Percentiles rank a stretch among this genome's conserved stretches.
Conservation (phyloP, 495 filamentous ascomycete species). For the Extremus antarcticus region DNA sequence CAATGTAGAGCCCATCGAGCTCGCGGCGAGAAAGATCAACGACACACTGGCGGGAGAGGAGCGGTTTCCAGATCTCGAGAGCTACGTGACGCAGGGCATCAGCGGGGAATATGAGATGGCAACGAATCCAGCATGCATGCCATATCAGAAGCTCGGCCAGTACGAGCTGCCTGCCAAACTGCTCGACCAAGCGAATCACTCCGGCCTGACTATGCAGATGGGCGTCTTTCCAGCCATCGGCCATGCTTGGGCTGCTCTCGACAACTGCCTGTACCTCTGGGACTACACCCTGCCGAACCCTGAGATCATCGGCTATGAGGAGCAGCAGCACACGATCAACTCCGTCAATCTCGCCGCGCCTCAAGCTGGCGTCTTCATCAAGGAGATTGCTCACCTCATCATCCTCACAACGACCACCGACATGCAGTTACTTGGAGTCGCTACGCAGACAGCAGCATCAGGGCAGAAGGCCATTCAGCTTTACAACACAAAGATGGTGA, state of each 20-base stretch:
- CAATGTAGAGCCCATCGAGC: slow-evolving; percentile 53
- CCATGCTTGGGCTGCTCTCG: slow-evolving; percentile 91
- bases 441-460: slow-evolving; percentile 45
- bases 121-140: slow-evolving; percentile 59
- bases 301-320: slow-evolving; percentile 85
- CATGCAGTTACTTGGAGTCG: slow-evolving; percentile 71
- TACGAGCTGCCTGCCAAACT: slow-evolving; percentile 81
- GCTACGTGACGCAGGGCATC: slow-evolving; percentile 74
- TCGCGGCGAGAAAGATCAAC: slow-evolving; percentile 77
- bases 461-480: slow-evolving; percentile 62
- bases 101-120: slow-evolving; percentile 80
- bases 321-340: slow-evolving; percentile 73
- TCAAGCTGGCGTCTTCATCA: slow-evolving; percentile 69
- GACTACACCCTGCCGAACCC: slow-evolving; percentile 85
- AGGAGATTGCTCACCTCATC: slow-evolving; percentile 70
- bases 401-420: slow-evolving; percentile 79
- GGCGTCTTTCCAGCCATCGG: slow-evolving; percentile 86
- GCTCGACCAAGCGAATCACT: slow-evolving; percentile 78
- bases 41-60: slow-evolving; percentile 60
- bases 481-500: slow-evolving; percentile 73
- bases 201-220: slow-evolving; percentile 75
- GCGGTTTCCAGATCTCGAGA: slow-evolving; percentile 81
- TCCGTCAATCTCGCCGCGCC: slow-evolving; percentile 74
- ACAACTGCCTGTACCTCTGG: slow-evolving; percentile 94
- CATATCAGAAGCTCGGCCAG: slow-evolving; percentile 71